Conservation (phyloP, 805 yeast genomes). For the Saccharomycopsis sp. region DNA sequence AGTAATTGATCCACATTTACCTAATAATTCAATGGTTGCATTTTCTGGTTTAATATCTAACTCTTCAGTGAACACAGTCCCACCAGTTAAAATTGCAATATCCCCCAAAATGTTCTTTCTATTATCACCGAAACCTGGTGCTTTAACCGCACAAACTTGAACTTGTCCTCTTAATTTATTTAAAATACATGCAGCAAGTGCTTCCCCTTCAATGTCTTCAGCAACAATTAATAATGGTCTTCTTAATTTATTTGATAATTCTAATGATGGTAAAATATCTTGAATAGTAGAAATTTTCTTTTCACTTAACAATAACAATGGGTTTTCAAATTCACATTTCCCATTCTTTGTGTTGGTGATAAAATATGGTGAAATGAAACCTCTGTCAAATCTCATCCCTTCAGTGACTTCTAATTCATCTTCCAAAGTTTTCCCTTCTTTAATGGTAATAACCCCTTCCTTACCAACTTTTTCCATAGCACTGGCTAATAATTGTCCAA, state of each 20-base stretch:
- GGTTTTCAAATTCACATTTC: conserved; percentile 93
- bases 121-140: conserved; percentile 99
- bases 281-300: conserved; percentile 87
- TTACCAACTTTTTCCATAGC: conserved; percentile 99
- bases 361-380: conserved; percentile 94
- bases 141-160: conserved; percentile 94
- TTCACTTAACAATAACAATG: conserved; percentile 80
- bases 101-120: conserved; percentile 95
- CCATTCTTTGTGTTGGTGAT: conserved; percentile 89
- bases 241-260: conserved; percentile 85
- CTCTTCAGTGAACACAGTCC: conserved; percentile 82
- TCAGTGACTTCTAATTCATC: conserved; percentile 96
- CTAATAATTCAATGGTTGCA: conserved; percentile 83
- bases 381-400: conserved; percentile 98
- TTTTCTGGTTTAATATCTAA: conserved; percentile 92
- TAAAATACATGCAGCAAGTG: conserved; percentile 93
- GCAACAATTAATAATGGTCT: conserved; percentile 91
- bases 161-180: conserved; percentile 98
- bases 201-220: conserved; percentile 97
- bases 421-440: conserved; percentile 94
- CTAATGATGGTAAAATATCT: conserved; percentile 88
- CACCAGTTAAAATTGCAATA: conserved; percentile 90
- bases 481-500: conserved; percentile 82
- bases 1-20: conserved; percentile 85
- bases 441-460: conserved; percentile 97